Conservation (phyloP, 2,329 filamentous ascomycete species). For the Arthrinium phaeospermum region DNA sequence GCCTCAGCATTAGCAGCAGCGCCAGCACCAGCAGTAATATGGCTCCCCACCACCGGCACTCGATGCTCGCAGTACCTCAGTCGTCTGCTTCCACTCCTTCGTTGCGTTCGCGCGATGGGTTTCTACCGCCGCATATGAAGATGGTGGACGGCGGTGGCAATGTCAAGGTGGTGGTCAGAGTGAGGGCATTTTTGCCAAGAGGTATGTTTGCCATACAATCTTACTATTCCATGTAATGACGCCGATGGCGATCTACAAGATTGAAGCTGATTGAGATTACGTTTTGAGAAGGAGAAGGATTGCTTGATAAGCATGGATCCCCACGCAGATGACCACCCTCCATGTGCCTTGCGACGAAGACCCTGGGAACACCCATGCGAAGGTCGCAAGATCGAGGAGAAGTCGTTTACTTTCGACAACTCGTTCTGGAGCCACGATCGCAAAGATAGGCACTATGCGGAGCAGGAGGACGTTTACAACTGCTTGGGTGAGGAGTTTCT, state of each 20-base stretch:
- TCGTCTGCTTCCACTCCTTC: conserved; percentile 82
- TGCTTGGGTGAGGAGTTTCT: conserved; percentile 94
- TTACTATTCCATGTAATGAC: neutral
- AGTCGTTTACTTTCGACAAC: conserved; percentile 93
- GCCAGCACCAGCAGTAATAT: neutral
- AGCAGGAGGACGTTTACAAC: conserved; percentile 93
- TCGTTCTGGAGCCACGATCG: conserved; percentile 96
- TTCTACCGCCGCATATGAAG: conserved; percentile 60
- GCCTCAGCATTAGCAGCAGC: neutral
- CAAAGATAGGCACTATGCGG: conserved; percentile 82
- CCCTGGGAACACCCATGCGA: conserved; percentile 60
- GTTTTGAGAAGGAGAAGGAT: conserved; percentile 72
- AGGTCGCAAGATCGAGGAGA: conserved; percentile 83
- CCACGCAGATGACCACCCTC: conserved; percentile 82
- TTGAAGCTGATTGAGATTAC: conserved; percentile 23
- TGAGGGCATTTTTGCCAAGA: conserved; percentile 78
- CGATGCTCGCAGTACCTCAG: conserved; percentile 20
- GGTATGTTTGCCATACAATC: conserved; percentile 53
- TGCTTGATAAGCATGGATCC: conserved; percentile 95
- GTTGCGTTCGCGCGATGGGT: conserved; percentile 73
- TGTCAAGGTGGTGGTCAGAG: conserved; percentile 81
- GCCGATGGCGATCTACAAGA: neutral
- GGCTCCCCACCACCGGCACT: conserved; percentile 11
- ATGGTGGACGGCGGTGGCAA: conserved; percentile 73
- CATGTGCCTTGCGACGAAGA: conserved; percentile 68